phyloP scores from a whole-genome alignment of 768 basidiomycete species.

The Mycena vulgaris region DNA sequence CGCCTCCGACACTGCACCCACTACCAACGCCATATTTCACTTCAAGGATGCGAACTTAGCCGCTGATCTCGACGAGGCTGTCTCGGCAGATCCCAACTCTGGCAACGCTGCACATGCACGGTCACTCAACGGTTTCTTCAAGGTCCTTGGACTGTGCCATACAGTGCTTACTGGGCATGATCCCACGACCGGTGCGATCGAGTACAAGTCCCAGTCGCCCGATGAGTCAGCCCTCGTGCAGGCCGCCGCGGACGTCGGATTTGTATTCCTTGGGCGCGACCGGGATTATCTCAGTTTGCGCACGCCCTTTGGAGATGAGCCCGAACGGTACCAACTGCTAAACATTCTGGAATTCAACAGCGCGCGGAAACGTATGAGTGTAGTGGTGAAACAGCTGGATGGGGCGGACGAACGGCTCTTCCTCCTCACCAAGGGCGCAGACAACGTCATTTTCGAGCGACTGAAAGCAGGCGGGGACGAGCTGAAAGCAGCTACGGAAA shows the following conservation, averaged over 20 bases:
- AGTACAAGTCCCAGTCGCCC: constrained; percentile 97
- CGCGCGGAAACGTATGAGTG: constrained; percentile 95
- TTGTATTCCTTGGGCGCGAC: constrained; percentile 92
- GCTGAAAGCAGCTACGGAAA: constrained; percentile 83
- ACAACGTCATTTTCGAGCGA: constrained; percentile 97
- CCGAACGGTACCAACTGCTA: constrained; percentile 89
- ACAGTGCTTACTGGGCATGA: constrained; percentile 90
- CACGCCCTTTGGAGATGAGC: constrained; percentile 81
- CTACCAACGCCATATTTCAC: constrained; percentile 42
- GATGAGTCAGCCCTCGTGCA: constrained; percentile 98
- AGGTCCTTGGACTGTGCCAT: constrained; percentile 93
- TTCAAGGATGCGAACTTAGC: constrained; percentile 77
- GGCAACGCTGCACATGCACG: constrained; percentile 77
- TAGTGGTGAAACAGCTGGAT: constrained; percentile 85
- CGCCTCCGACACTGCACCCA: constrained; percentile 7
- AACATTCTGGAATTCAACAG: constrained; percentile 98
- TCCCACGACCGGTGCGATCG: constrained; percentile 78
- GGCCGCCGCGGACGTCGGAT: constrained; percentile 96
- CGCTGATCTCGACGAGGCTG: constrained; percentile 74
- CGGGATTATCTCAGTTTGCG: constrained; percentile 82
- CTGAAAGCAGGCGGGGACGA: constrained; percentile 78
- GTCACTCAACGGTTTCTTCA: constrained; percentile 91
- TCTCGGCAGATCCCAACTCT: constrained; percentile 68
- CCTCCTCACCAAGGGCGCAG: constrained; percentile 92
- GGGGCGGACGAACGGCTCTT: constrained; percentile 77